A percentile compares a stretch with the other conserved stretches of the same genome.
These are phyloP conservation scores for Verticillium albo-atrum DNA, from an alignment of 2,329 filamentous ascomycete genomes.

Conservation along the genomic window DNA sequence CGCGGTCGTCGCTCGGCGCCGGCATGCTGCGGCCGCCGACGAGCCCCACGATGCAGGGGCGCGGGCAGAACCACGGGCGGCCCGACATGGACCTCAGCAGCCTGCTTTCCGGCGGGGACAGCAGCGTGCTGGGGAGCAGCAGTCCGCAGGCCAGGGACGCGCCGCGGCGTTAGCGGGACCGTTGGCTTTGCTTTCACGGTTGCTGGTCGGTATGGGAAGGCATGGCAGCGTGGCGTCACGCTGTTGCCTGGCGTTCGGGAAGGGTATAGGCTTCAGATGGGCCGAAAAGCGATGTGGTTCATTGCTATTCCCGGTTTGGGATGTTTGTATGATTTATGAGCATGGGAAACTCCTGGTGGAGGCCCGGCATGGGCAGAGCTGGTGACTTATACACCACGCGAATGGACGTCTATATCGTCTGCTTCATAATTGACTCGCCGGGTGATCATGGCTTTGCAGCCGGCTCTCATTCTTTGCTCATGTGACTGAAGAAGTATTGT, in stretches of 20 bases:
- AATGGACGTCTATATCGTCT: too few species aligned
- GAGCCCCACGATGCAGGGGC: slow-evolving; percentile 30
- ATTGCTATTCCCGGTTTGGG: too few species aligned
- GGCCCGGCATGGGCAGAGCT: too few species aligned
- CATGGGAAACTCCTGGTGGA: too few species aligned
- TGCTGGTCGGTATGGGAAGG: neutral
- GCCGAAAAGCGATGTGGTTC: too few species aligned
- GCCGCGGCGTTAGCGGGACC: slow-evolving; percentile 11
- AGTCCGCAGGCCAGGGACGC: slow-evolving; percentile 44
- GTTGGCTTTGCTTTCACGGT: neutral
- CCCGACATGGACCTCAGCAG: slow-evolving; percentile 49
- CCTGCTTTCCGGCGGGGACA: slow-evolving; percentile 52
- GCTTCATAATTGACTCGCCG: too few species aligned
- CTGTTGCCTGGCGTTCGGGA: neutral
- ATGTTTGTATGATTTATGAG: too few species aligned
- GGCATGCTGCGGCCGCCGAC: slow-evolving; percentile 24
- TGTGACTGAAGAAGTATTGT: too few species aligned
- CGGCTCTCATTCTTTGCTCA: too few species aligned
- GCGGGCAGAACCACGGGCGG: slow-evolving; percentile 7
- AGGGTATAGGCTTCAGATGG: neutral
- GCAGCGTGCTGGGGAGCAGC: slow-evolving; percentile 52
- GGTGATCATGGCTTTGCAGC: too few species aligned
- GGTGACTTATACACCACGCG: too few species aligned
- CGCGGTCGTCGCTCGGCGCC: slow-evolving; percentile 20
- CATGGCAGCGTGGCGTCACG: neutral